Conservation (phyloP, 495 filamentous ascomycete species). For the Penicillium pulvis region DNA sequence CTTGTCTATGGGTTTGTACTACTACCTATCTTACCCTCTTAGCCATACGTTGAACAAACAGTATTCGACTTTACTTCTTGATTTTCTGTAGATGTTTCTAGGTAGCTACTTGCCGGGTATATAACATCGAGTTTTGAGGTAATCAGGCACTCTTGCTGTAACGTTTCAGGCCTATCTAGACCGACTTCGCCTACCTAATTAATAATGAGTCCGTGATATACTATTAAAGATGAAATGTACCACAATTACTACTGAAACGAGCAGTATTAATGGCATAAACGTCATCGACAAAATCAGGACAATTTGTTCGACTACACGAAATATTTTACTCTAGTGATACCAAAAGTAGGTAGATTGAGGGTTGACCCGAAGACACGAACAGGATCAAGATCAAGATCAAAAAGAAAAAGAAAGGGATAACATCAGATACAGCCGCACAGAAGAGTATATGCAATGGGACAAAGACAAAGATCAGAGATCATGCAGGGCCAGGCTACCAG, state of each 20-base stretch:
- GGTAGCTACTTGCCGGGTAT: too few species aligned
- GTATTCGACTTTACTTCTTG: too few species aligned
- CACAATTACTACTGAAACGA: too few species aligned
- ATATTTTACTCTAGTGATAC: slow-evolving; percentile 2
- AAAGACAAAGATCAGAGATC: slow-evolving; percentile 11
- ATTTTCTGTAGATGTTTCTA: not conserved
- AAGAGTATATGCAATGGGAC: slow-evolving; percentile 28
- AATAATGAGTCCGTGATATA: too few species aligned
- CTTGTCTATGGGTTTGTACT: slow-evolving; percentile 6
- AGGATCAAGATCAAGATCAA: slow-evolving; percentile 2
- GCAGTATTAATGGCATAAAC: too few species aligned
- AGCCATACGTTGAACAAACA: slow-evolving; percentile 2
- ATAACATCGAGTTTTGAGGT: too few species aligned
- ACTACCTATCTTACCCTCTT: slow-evolving; percentile 5
- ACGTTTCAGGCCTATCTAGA: too few species aligned
- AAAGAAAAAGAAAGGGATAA: slow-evolving; percentile 6
- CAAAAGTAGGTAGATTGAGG: slow-evolving; percentile 7
- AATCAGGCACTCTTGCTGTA: too few species aligned
- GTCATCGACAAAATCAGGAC: not conserved
- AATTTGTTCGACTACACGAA: not conserved
- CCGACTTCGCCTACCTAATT: too few species aligned
- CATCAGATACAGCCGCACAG: slow-evolving; percentile 22
- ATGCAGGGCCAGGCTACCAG: slow-evolving; percentile 8
- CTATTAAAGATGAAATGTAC: too few species aligned
- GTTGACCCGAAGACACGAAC: slow-evolving; percentile 13